These are phyloP conservation scores for Trichoderma atroviride DNA, from an alignment of 2,329 filamentous ascomycete genomes.

Conservation along the genomic window DNA sequence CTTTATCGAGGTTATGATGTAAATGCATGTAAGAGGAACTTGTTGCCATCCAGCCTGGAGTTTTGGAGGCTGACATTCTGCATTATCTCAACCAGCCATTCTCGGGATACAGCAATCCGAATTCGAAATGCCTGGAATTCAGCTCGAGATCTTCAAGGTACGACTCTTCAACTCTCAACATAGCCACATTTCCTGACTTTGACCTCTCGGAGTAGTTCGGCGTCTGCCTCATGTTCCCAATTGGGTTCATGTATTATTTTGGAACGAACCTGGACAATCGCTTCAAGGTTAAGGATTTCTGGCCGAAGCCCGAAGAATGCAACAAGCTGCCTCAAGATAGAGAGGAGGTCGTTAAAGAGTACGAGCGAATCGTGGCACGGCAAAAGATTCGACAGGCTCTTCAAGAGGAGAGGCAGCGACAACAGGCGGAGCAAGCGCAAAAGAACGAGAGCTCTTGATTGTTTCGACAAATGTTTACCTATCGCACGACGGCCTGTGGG, in stretches of 20 bases:
- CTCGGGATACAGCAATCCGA: not conserved
- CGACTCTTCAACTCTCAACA: conserved; percentile 24
- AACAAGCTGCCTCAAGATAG: conserved; percentile 75
- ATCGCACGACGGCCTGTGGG: not conserved
- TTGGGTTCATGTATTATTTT: conserved; percentile 99
- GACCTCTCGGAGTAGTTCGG: conserved; percentile 69
- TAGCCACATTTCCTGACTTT: not conserved
- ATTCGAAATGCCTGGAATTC: conserved; percentile 72
- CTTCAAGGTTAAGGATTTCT: conserved; percentile 89
- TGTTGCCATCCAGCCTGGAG: not conserved
- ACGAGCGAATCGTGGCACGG: conserved; percentile 67
- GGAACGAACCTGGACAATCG: conserved; percentile 94
- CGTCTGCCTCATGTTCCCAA: conserved; percentile 98
- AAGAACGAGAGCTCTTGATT: conserved; percentile 32
- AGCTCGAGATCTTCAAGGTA: conserved; percentile 95
- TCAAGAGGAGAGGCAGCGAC: conserved; percentile 42
- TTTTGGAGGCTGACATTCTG: not conserved
- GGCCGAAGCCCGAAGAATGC: conserved; percentile 80
- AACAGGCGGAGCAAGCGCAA: conserved; percentile 32
- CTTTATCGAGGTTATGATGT: conserved; percentile 31
- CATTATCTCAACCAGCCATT: not conserved
- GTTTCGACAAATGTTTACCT: not conserved
- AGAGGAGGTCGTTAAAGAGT: conserved; percentile 82
- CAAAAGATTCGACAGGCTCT: conserved; percentile 74
- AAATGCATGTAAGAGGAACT: conserved; percentile 12